phyloP scores from a whole-genome alignment of 768 basidiomycete genomes.

The Postia placenta region DNA sequence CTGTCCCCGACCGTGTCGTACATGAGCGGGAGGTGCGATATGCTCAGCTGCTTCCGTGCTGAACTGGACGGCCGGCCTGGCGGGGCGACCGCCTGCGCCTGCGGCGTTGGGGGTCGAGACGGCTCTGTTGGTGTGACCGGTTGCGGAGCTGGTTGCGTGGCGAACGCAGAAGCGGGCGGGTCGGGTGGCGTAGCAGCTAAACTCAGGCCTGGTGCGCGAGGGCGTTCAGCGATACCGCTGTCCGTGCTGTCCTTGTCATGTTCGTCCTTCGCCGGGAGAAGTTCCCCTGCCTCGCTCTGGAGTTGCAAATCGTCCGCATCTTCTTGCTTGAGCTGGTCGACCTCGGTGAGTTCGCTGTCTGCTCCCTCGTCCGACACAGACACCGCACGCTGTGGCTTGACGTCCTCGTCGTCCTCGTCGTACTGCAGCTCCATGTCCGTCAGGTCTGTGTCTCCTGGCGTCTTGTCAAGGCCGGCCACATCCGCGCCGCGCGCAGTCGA shows the following conservation, averaged over 20 bases:
- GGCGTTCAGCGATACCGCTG: too few species aligned
- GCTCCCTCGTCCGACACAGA: background rate
- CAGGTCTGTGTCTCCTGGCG: background rate
- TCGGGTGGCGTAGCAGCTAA: too few species aligned
- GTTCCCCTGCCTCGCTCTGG: background rate
- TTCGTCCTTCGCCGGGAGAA: too few species aligned
- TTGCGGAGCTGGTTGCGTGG: too few species aligned
- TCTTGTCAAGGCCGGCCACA: background rate
- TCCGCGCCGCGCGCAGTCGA: background rate
- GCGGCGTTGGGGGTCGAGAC: too few species aligned
- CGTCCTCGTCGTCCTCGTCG: background rate
- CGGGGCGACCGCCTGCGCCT: too few species aligned
- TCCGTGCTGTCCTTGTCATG: too few species aligned
- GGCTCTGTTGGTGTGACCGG: too few species aligned
- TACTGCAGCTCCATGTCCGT: background rate
- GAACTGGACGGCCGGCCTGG: too few species aligned
- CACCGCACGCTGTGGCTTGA: background rate
- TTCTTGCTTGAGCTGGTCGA: background rate
- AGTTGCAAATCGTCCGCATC: background rate
- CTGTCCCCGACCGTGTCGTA: slow-evolving; percentile 7
- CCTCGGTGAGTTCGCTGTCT: background rate
- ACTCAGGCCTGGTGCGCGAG: too few species aligned
- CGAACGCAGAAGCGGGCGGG: too few species aligned
- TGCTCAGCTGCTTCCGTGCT: slow-evolving; percentile 6
- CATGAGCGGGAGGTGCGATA: slow-evolving; percentile 14